Evolutionary conservation across 305 asterid species (phyloP).

Genomic region (Rubia tinctorum): DNA sequence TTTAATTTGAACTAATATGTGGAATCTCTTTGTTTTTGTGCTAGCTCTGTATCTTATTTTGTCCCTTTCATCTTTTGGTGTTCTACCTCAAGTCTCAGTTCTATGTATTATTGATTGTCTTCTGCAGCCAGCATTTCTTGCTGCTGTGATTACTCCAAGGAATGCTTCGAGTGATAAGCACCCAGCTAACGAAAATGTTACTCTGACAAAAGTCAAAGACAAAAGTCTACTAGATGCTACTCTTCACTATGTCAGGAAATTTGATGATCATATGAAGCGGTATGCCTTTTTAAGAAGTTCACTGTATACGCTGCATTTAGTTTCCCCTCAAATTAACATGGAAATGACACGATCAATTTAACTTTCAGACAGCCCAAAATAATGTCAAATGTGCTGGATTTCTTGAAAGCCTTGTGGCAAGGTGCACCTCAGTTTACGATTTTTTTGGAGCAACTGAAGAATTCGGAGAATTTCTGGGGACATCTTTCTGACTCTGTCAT

Average conservation of each 20-base stretch:
- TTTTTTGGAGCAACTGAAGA: slow-evolving; percentile 62
- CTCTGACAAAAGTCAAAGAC: slow-evolving; percentile 34
- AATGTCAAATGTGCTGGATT: slow-evolving; percentile 52
- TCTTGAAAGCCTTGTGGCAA: slow-evolving; percentile 95
- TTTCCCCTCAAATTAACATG: not conserved
- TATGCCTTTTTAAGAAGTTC: slow-evolving; percentile 19
- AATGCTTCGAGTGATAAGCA: slow-evolving; percentile 32
- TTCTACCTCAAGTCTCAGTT: not conserved
- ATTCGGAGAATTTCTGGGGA: slow-evolving; percentile 68
- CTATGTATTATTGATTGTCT: not conserved
- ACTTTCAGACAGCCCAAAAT: slow-evolving; percentile 56
- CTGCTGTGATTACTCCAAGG: slow-evolving; percentile 43
- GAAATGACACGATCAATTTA: slow-evolving; percentile 21
- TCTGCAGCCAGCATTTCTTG: slow-evolving; percentile 85
- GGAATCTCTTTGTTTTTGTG: not conserved
- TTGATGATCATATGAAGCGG: slow-evolving; percentile 68
- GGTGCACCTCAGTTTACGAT: slow-evolving; percentile 80
- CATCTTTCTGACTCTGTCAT: slow-evolving; percentile 51
- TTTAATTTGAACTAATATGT: not conserved
- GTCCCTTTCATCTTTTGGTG: not conserved
- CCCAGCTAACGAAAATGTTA: slow-evolving; percentile 35
- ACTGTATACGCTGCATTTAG: not conserved
- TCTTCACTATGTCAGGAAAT: slow-evolving; percentile 49
- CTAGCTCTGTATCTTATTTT: not conserved
- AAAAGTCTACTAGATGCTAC: slow-evolving; percentile 44